Evolutionary conservation across 1,284 basidiomycete genomes (phyloP), one percentile per base, ranked within the genome.

Genomic region (Mrakiaceae sp.): DNA sequence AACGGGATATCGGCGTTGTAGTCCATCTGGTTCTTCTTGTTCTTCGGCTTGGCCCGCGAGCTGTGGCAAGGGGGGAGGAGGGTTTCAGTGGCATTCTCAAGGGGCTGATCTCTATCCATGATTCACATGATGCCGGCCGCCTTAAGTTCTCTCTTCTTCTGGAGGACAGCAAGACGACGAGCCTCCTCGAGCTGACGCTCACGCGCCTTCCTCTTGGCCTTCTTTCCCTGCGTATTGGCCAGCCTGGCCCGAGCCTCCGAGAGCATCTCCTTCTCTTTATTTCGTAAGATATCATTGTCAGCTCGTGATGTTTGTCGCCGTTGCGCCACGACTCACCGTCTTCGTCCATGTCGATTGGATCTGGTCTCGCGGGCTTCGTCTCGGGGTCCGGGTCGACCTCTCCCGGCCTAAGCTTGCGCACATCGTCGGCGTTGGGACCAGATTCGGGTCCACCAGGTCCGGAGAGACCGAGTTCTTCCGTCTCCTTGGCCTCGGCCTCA

Each of bases 271-370:
- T 98, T 98, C 77, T 98, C 96, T 91, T 67, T 56, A 68, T 42
- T 53, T 67, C 6, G 50, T 16, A 64, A 50, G 40, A 56, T 69
- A 54, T 68, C 54, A 64, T 27, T 51, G 12, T 60, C 16, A 39
- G 48, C 48, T 55, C 52, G 10, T 14, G n/a, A 43, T 40, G 51
- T 63, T 39, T 49, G 10, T 49, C 48, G 9, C 10, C 9, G 48
- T n/a, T 49, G 58, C 27, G 54, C 55, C 39, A 16, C 10, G 1
- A 76, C 81, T 68, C 68, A 87, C 90, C 89, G 74, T 92, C 96
- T 77, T 99, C 96, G 76, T 99, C 96, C 96, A 99, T 99, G 78
- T 99, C 96, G 72, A 98, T 96, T 5, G 96, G 95, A 79, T 99
- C 96, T 5, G 96, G 96, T 44, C 95, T 82, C 1, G 96, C 96